Evolutionary conservation across 2,329 filamentous ascomycete genomes (phyloP), one percentile per base, ranked within the genome.

Genomic region (Diaporthe vaccinii): DNA sequence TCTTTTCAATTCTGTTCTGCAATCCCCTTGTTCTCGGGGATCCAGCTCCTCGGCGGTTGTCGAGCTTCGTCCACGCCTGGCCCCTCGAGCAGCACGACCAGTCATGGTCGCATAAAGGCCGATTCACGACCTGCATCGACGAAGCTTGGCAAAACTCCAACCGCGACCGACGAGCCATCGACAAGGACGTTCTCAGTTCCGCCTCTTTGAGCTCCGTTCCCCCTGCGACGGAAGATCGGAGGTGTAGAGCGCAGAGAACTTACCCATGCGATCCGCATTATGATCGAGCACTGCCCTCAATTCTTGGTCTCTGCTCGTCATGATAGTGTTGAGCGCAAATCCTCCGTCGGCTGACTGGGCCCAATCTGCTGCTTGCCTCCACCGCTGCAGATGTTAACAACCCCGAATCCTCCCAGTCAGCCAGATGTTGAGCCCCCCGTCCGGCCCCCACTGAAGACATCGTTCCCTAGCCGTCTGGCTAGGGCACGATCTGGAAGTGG

Each of bases 201-300:
- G 71, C 62, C 70, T 51, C 55, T 9, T 25, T 22, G 57, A 67
- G 20, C 44, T 44, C 72, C 72, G 72, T 59, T 57, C 28, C 74
- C 74, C 46, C 65, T 67, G 57, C 67, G 53, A 73, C 65, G 62
- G 46, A 53, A 51, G 55, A 22, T 73, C 65, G 22, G 57, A 25
- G 46, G 67, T 61, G 75, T 72, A 49, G 72, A 76, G 72, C 75
- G 49, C 70, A 65, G 74, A 75, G 49, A 53, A 39, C 62, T 17
- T 17, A 14, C 34, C 53, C 36, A 22, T 44, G 62, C 71, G 74
- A 39, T 75, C 74, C 74, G 62, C 74, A 58, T 58, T 49, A 55
- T 51, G 44, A 5, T 25, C 10, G 34, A 44, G 44, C 20, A 57
- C 22, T 20, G 14, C 41, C 62, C 31, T 49, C 44, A 39, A 39